Evolutionary conservation across 208 protist species (phyloP), one percentile per base, ranked within the genome.

Genomic region (Wallacemonas sp.): DNA sequence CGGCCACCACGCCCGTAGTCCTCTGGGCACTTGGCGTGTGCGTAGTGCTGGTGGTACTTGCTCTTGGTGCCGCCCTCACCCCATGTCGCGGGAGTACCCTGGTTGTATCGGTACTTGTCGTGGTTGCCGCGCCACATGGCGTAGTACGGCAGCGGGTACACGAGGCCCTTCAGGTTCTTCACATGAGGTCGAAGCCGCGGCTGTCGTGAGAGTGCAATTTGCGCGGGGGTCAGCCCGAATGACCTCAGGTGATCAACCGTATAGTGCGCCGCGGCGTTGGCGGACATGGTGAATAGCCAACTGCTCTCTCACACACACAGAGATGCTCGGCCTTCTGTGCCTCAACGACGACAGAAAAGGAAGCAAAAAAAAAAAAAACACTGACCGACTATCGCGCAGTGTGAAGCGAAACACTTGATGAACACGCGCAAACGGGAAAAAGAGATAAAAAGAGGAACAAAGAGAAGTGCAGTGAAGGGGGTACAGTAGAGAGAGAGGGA

Each of bases 101-200:
- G 65, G 65, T 91, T 95, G 77, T 96, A 96, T 21, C 29, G 69
- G 76, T 96, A 96, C 66, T 82, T 89, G 66, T 84, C 71, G 69
- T 94, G 87, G 72, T 96, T 96, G 19, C 91, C 91, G 9, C 91
- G 72, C 88, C 91, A 96, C 91, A 96, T 96, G 55, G 78, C 81
- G 64, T 94, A 94, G 69, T 89, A 88, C 22, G 91, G 87, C 27
- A 96, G 73, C n/a, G 91, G 91, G 63, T 96, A 93, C 21, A 90
- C 75, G 29, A 95, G 80, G 17, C 82, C 78, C 15, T 74, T 85
- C 9, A 93, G 34, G 26, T 85, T 38, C 1, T 71, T 37, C 4
- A 93, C 82, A 61, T 95, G 82, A 22, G 87, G 71, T 8, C 89
- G 89, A 17, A 93, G 81, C 1, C 89, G 83, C 0, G 89, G 89